These are phyloP conservation scores for Zygoascus biomembranicola DNA, from an alignment of 805 yeast genomes.

Conservation along the genomic window DNA sequence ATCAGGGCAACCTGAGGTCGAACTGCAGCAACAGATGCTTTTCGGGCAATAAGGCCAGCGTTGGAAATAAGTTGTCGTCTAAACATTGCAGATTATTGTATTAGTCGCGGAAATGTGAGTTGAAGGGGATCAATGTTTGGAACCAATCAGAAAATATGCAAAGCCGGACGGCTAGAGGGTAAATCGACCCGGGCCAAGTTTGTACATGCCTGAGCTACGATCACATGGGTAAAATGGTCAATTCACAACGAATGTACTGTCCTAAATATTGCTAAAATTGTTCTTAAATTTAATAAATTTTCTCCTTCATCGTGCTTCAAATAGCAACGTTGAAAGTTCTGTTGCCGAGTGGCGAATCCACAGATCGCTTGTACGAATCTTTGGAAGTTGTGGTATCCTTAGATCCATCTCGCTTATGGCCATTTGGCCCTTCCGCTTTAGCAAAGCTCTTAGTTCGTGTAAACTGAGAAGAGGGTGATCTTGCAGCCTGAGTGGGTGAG, in stretches of 20 bases:
- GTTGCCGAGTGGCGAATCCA: neutral
- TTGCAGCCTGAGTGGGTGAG: neutral
- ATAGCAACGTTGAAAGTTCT: neutral
- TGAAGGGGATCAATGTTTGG: neutral
- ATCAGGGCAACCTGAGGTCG: constrained; percentile 27
- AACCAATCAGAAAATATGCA: neutral
- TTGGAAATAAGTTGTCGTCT: constrained; percentile 2
- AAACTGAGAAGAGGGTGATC: neutral
- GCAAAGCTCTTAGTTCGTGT: neutral
- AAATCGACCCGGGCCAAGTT: neutral
- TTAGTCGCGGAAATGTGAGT: neutral
- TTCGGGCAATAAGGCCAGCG: constrained; percentile 9
- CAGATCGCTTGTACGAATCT: neutral
- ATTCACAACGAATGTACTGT: no score
- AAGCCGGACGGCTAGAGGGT: neutral
- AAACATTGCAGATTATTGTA: neutral
- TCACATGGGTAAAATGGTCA: no score
- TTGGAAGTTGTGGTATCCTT: neutral
- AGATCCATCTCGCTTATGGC: neutral
- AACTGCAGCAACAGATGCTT: constrained; percentile 18
- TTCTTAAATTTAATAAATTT: neutral
- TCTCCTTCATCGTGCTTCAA: neutral
- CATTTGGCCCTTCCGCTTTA: neutral
- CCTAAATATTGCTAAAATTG: neutral
- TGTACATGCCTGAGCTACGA: neutral